These are phyloP conservation scores for Aristolochia fimbriata DNA, from an alignment of 164 flowering plant species.

Conservation along the genomic window DNA sequence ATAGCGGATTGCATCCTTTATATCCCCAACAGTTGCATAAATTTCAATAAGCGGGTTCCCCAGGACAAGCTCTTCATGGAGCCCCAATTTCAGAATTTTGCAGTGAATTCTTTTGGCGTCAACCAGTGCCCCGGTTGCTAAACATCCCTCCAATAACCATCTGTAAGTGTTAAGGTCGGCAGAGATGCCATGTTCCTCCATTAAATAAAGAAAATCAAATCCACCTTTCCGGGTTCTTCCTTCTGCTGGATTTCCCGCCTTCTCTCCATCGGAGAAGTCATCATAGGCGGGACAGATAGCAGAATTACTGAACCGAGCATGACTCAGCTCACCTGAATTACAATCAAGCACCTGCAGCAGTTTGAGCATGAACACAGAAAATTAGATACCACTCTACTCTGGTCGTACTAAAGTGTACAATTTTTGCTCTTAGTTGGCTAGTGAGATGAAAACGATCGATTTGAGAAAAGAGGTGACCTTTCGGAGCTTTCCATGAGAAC, in stretches of 20 bases:
- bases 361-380: neutral
- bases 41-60: conserved; percentile 8
- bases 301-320: conserved; percentile 11
- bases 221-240: conserved; percentile 7
- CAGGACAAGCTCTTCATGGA: conserved; percentile 7
- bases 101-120: conserved; percentile 19
- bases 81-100: conserved; percentile 18
- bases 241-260: conserved; percentile 2
- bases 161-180: conserved; percentile 12
- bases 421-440: neutral
- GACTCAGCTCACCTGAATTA: conserved; percentile 11
- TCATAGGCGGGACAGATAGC: conserved; percentile 8
- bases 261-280: conserved; percentile 12
- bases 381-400: neutral
- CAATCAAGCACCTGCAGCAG: conserved; percentile 16
- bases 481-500: conserved; percentile 7
- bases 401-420: neutral
- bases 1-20: conserved; percentile 11
- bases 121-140: conserved; percentile 7
- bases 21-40: conserved; percentile 7
- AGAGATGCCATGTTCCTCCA: conserved; percentile 21
- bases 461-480: conserved; percentile 13
- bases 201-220: conserved; percentile 12
- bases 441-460: neutral
- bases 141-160: conserved; percentile 19